Conservation (phyloP, 2,329 filamentous ascomycete species). For the Ophiostoma quercus region DNA sequence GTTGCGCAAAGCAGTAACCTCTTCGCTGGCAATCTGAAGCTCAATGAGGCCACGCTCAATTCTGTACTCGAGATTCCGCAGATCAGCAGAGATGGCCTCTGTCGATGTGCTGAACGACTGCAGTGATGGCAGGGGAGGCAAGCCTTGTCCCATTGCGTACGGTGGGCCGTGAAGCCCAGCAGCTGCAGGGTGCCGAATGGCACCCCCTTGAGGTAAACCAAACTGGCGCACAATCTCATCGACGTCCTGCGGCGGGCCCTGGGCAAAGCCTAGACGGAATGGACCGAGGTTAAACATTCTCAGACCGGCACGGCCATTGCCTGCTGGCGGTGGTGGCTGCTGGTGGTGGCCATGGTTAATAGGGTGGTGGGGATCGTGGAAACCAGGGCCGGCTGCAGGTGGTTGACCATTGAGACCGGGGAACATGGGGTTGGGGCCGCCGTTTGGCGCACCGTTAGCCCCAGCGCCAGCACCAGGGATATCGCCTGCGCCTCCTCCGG, state of each 20-base stretch:
- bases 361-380: constrained; percentile 28
- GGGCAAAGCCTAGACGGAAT: constrained; percentile 69
- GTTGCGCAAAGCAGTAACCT: constrained; percentile 62
- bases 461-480: constrained; percentile 12
- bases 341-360: constrained; percentile 30
- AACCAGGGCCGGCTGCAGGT: constrained; percentile 16
- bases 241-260: constrained; percentile 58
- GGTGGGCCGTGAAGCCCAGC: not conserved
- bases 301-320: constrained; percentile 31
- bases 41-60: constrained; percentile 58
- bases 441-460: not conserved
- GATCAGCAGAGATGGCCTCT: constrained; percentile 51
- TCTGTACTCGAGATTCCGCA: constrained; percentile 63
- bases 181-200: not conserved
- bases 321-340: constrained; percentile 27
- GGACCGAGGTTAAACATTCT: constrained; percentile 55
- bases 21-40: constrained; percentile 59
- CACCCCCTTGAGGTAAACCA: constrained; percentile 29
- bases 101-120: constrained; percentile 20
- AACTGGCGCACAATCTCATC: constrained; percentile 63
- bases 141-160: not conserved
- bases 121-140: constrained; percentile 32
- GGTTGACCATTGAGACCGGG: constrained; percentile 29
- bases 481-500: not conserved
- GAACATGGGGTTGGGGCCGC: not conserved